Base-by-base conservation (phyloP, 2,329 filamentous ascomycete species). In the Amauroascus verrucosus region DNA sequence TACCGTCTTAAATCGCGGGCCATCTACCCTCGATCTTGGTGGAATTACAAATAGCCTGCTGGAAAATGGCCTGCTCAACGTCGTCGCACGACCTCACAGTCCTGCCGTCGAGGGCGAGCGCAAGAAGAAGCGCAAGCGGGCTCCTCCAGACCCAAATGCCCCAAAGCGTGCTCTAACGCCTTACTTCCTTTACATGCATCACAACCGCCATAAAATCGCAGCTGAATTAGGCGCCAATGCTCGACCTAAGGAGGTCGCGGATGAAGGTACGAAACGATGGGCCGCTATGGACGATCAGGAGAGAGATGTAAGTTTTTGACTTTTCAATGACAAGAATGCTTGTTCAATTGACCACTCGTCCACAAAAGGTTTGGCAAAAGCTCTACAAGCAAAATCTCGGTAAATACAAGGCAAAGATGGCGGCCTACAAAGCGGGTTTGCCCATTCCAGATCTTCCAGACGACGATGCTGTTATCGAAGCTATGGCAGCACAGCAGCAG, bases 131-230 rank as follows among this genome's bases (percentile, higher is more conserved):
- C 84, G 86, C 70, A 91, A 93, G 79, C 90, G 90, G 77, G 81
- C 84, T 57, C 83, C 82, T 40, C 83, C 86, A 65, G 91, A 97
- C 68, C 90, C 90, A 61, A 95, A 95, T 69, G 90, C 90, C 6
- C 91, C 91, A 56, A 97, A 96, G 80, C 83, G 90, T 48, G 90
- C 91, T 7, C 72, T 96, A 65, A 97, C 91, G 5, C 89, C 91
- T 1, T 96, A 94, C 76, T 95, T 97, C 76, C 76, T 96, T 57
- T 97, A 89, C 75, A 88, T 95, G 77, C 86, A 94, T 69, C 84
- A 86, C 59, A 88, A 88, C 59, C 86, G 93, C 48, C 80, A 83
- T 49, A 84, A 87, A 66, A 93, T 97, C 61, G 84, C 86, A 54
- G 77, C 76, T 32, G 88, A 94, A 62, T 78, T 95, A 9, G 86